Base-by-base conservation (phyloP, 1,284 basidiomycete genomes). In the Trametes pubescens region DNA sequence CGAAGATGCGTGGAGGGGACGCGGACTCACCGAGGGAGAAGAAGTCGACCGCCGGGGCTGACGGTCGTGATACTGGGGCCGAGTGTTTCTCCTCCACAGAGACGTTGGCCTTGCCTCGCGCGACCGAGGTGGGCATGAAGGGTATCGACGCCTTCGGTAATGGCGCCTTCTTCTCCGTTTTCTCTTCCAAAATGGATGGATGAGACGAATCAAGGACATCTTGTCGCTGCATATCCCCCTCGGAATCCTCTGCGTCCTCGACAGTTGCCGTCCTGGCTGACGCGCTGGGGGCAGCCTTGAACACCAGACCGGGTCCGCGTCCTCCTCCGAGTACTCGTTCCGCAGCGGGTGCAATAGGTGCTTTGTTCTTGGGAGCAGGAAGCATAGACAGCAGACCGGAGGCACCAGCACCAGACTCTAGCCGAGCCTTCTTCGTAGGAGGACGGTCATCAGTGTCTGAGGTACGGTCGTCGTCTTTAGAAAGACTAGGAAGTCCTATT, bases 381-480 rank as follows among this genome's bases (percentile, higher is more conserved):
- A 94, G 81, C 87, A 93, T 92, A 2, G 84, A 83, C 29, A 93
- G 72, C 51, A 94, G 74, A 2, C 86, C 84, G 0, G 92, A 93
- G 18, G 75, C 75, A 13, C 91, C 90, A 44, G 85, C 85, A 7
- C 87, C 86, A 13, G 81, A 71, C 43, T 80, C 72, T 26, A 86
- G 73, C 51, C 84, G 82, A 22, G 80, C 78, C 70, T 85, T 90
- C 79, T 92, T 92, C 34, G 85, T 75, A 10, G 82, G 77, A 29
- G 84, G 88, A 57, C 80, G 80, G 40, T 84, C 79, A 29, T 76
- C 74, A 13, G 64, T 34, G 29, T 68, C 67, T 4, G 64, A 65
- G 44, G 16, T 65, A 18, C 81, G 81, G 6, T 82, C 80, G 1
- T 77, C 77, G 22, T 79, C 78, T 38, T 79, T 75, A 2, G 81